Base-by-base conservation (phyloP, 2,329 filamentous ascomycete genomes). In the Penicillium sp. region DNA sequence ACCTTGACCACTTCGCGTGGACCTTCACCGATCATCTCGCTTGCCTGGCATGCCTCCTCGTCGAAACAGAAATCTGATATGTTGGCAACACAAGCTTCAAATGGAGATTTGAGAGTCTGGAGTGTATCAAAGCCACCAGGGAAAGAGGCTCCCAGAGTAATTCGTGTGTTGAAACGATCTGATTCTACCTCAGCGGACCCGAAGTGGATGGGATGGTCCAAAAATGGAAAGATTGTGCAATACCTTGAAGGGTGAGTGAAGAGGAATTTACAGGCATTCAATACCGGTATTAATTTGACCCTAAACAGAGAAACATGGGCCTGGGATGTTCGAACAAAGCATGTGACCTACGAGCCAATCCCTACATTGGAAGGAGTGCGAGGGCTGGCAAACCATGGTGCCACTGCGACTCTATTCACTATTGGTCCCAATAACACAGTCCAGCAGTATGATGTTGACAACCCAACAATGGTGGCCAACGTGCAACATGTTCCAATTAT, bases 171-270 rank as follows among this genome's bases (percentile, higher is more conserved):
- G 49, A 93, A 91, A 73, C 84, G 90, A 67, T 87, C 87, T 8
- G 92, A 96, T 60, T 87, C 87, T 63, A 87, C 84, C 64, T 79
- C 86, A 33, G 78, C 86, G 3, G 92, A 92, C 1, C 89, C 91
- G 37, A 96, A 96, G 72, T 99, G 95, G 95, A 93, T 97, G 81
- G 90, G 88, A 21, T 99, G 95, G 95, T 98, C 95, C 0, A 98
- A 97, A 78, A 98, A 96, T 78, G 95, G 95, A 39, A 89, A 93
- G 64, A 92, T 99, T 63, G 87, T 99, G 62, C 95, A 99, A 76
- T 93, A 88, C 75, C 90, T 91, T 5, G 92, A 97, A 76, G 87
- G 88, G 93, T 96, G 81, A 79, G 91, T 85, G 11, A 21, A 53
- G 10, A 3, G 13, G 26, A 7, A 19, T 26, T 3, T 26, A 29